Base-by-base conservation (phyloP, 345 rosid species). In the Melaleuca alternifolia region DNA sequence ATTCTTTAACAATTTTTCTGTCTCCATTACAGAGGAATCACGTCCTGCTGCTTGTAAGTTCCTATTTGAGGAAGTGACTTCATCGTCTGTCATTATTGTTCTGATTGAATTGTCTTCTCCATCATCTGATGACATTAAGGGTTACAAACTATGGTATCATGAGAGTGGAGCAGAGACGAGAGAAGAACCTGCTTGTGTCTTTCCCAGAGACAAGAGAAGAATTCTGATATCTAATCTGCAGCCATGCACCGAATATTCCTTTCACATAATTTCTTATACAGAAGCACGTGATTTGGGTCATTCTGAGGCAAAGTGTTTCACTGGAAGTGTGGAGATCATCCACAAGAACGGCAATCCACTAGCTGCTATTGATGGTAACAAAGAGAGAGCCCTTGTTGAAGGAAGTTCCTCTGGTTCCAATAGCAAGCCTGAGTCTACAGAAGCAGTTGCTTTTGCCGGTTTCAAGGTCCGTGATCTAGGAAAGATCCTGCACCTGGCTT, bases 131-230 rank as follows among this genome's bases (percentile, higher is more conserved):
- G 92, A 91, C 85, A 91, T 98, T 33, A 92, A 91, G 87, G 99
- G 99, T 81, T 96, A 96, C 88, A 98, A 95, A 92, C 95, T 98
- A 87, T 98, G 99, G 99, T 96, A 90, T 89, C 91, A 91, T 82
- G 93, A 93, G 93, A 95, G 93, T 83, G 87, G 93, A 90, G 97
- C 95, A 87, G 98, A 95, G 85, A 85, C 87, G 2, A 81, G 92
- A 61, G 92, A 92, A 86, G 98, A 95, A 33, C 92, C 97, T 8
- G 84, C 89, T 76, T 86, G 93, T 87, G 90, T 90, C 84, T 93
- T 95, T 84, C 94, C 96, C 79, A 93, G 94, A 91, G 86, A 92
- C 18, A 91, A 94, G 91, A 94, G 94, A 88, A 93, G 98, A 93
- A 93, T 97, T 85, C 86, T 90, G 89, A 90, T 97, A 88, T 93